Evolutionary conservation across 2,329 filamentous ascomycete genomes (phyloP).

Genomic region (Tolypocladium ophioglossoides): DNA sequence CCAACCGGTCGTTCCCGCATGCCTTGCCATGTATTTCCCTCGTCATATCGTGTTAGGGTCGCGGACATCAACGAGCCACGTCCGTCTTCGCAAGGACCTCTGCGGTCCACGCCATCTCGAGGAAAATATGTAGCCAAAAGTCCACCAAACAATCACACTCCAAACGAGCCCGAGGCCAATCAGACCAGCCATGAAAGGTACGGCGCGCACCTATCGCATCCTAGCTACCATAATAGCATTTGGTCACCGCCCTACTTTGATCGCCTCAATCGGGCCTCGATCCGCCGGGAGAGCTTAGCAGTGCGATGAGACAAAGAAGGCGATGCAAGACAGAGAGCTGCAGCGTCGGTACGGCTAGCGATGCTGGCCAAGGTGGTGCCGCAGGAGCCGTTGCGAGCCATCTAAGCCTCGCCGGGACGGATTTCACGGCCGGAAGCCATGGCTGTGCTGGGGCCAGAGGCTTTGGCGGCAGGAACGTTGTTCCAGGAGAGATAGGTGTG

Average conservation of each 20-base stretch:
- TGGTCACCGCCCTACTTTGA: background rate
- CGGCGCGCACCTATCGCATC: background rate
- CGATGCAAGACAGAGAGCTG: background rate
- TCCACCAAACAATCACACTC: background rate
- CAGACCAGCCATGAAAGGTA: background rate
- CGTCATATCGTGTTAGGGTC: background rate
- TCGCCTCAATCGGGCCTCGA: background rate
- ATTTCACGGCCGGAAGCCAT: conserved; percentile 47
- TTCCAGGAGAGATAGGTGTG: conserved; percentile 98
- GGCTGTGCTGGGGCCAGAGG: conserved; percentile 29
- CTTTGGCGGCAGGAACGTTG: conserved; percentile 38
- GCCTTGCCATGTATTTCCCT: background rate
- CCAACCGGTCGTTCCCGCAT: background rate
- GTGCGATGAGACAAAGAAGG: background rate
- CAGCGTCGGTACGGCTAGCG: background rate
- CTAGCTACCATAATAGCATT: background rate
- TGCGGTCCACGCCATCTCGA: background rate
- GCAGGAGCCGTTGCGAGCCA: conserved; percentile 15
- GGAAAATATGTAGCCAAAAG: background rate
- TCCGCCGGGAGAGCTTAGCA: background rate
- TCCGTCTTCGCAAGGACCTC: background rate
- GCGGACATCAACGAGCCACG: background rate
- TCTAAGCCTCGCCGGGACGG: conserved; percentile 32
- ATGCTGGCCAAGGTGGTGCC: conserved; percentile 8
- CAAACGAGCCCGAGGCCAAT: background rate